Conservation (phyloP, 495 filamentous ascomycete genomes). For the Tetracladium setigerum region DNA sequence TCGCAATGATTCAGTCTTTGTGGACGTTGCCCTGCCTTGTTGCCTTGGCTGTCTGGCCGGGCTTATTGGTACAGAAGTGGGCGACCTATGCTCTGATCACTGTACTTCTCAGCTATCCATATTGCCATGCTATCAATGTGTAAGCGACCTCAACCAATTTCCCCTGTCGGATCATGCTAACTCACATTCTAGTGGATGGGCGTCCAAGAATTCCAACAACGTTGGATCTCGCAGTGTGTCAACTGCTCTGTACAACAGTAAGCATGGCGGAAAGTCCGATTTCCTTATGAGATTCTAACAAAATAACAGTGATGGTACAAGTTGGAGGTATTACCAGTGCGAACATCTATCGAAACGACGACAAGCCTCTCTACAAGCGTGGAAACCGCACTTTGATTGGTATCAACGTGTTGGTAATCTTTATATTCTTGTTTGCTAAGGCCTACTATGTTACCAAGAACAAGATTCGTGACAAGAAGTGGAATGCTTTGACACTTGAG, state of each 20-base stretch:
- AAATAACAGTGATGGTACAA: conserved; percentile 59
- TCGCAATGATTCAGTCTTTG: conserved; percentile 42
- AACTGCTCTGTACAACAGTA: conserved; percentile 46
- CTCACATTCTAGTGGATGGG: conserved; percentile 43
- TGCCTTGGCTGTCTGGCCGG: conserved; percentile 38
- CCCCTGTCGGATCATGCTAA: conserved; percentile 32
- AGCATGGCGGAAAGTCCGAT: no score
- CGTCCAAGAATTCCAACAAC: conserved; percentile 43
- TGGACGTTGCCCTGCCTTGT: conserved; percentile 52
- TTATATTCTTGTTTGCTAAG: conserved; percentile 30
- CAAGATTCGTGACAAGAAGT: conserved; percentile 28
- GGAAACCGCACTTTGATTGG: conserved; percentile 27
- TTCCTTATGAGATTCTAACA: conserved; percentile 45
- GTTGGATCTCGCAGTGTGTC: conserved; percentile 16
- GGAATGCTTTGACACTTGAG: conserved; percentile 32
- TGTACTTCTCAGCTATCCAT: conserved; percentile 41
- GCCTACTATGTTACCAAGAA: conserved; percentile 37
- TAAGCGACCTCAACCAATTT: conserved; percentile 38
- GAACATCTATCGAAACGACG: conserved; percentile 47
- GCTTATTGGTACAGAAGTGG: conserved; percentile 34
- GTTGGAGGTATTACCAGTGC: conserved; percentile 45
- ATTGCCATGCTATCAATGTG: conserved; percentile 37
- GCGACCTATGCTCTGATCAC: conserved; percentile 46
- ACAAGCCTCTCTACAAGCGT: conserved; percentile 41
- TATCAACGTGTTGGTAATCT: conserved; percentile 20